Conservation (phyloP, 352 stramenopile genomes). For the Globisporangium orthogonon region DNA sequence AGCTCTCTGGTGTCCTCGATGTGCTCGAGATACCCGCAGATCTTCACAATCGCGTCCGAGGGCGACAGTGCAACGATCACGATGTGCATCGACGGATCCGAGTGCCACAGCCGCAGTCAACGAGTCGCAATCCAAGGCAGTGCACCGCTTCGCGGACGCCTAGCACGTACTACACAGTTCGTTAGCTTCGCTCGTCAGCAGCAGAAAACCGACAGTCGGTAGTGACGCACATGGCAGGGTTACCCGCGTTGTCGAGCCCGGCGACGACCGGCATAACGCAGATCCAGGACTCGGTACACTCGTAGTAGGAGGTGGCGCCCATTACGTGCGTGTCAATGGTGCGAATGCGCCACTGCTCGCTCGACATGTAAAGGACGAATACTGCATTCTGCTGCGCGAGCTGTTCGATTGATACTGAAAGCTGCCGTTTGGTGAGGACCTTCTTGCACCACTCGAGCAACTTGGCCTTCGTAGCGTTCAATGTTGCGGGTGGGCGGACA, state of each 20-base stretch:
- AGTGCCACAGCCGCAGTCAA: conserved; percentile 55
- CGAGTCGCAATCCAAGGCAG: no score
- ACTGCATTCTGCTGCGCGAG: conserved; percentile 80
- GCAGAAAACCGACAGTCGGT: no score
- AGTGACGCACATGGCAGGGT: conserved; percentile 38
- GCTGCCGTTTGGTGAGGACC: conserved; percentile 67
- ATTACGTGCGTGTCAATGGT: conserved; percentile 61
- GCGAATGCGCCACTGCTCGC: conserved; percentile 68
- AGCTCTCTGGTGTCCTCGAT: conserved; percentile 58
- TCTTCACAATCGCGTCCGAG: conserved; percentile 71
- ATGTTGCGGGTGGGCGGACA: not conserved
- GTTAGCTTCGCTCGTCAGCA: no score
- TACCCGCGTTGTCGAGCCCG: conserved; percentile 56
- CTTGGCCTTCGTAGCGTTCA: conserved; percentile 59
- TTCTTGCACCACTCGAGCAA: conserved; percentile 55
- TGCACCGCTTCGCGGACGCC: conserved; percentile 66
- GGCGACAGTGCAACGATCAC: conserved; percentile 61
- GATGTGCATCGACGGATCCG: conserved; percentile 50
- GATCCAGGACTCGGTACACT: conserved; percentile 63
- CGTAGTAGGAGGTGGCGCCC: conserved; percentile 64
- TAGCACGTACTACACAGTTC: conserved; percentile 9
- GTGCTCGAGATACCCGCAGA: conserved; percentile 63
- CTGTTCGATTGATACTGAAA: conserved; percentile 53
- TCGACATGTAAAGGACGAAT: conserved; percentile 63
- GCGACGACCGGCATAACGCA: conserved; percentile 74